A percentile compares a stretch with the other conserved stretches of the same genome.
phyloP scores from a whole-genome alignment of 2,329 filamentous ascomycete genomes.

The Neopestalotiopsis sp. region DNA sequence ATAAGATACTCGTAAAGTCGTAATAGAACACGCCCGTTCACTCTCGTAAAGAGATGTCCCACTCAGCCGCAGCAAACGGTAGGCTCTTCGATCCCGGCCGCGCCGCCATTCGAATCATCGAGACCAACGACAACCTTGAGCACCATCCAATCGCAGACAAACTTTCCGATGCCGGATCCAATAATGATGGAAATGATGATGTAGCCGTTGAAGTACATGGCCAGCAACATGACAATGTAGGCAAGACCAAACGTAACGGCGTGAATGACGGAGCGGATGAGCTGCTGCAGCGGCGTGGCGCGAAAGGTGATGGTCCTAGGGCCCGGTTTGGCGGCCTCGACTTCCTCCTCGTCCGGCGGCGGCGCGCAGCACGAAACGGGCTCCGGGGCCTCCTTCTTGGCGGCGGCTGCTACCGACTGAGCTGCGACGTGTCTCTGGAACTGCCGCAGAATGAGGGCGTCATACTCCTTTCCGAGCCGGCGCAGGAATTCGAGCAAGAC shows the following conservation, averaged over 20 bases:
- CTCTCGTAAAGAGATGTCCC: neutral
- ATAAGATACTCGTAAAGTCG: neutral
- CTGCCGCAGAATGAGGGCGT: conserved; percentile 44
- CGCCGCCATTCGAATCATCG: conserved; percentile 28
- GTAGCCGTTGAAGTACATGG: conserved; percentile 53
- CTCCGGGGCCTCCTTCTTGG: conserved; percentile 17
- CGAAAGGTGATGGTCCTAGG: conserved; percentile 40
- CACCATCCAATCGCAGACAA: conserved; percentile 59
- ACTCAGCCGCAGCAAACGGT: conserved; percentile 51
- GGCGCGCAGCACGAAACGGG: conserved; percentile 23
- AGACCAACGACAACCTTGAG: conserved; percentile 43
- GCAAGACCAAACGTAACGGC: conserved; percentile 47
- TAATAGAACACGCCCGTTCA: neutral
- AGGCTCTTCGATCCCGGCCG: conserved; percentile 48
- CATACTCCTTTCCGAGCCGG: conserved; percentile 48
- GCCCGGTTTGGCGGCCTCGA: conserved; percentile 14
- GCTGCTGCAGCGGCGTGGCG: conserved; percentile 46
- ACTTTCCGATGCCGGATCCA: conserved; percentile 57
- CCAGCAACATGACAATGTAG: conserved; percentile 51
- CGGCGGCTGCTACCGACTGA: conserved; percentile 25
- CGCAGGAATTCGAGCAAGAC: conserved; percentile 47
- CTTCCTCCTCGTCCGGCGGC: conserved; percentile 13
- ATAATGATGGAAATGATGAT: conserved; percentile 51
- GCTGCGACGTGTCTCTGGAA: conserved; percentile 42
- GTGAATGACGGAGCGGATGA: conserved; percentile 45